Base-by-base conservation (phyloP, 2,329 filamentous ascomycete genomes). In the Leptoxyphium fumago region DNA sequence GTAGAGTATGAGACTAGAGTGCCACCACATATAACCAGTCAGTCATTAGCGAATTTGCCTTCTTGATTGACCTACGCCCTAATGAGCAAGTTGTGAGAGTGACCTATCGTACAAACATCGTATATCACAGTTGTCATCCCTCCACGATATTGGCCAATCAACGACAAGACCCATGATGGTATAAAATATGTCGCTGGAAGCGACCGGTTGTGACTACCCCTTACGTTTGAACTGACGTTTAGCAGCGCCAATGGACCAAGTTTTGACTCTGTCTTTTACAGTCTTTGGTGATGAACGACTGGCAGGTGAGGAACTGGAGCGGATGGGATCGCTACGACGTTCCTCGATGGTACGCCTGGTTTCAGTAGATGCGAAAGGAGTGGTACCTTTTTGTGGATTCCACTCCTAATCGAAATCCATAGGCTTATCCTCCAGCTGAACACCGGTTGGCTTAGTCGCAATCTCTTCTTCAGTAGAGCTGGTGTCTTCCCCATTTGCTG, bases 351-450 rank as follows among this genome's bases (percentile, higher is more conserved):
- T 15, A 15, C 5, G 5, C 15, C 13, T 15, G 15, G 11, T 3
- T 4, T 36, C 15, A 9, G 15, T 9, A 36, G 32, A 15, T 15
- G 32, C 3, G 15, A 15, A 13, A 15, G 32, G 32, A 36, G 32
- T 15, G 15, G 32, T 13, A 15, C 11, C 32, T 15, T 36, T 36
- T 3, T 36, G 13, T 36, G 32, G 32, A 36, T 36, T 17, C n/a
- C 42, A 29, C 44, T 42, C 45, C 46, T 63, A 84, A 63, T 84
- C 80, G 64, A 59, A 60, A 46, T 85, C 80, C 79, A 86, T 84
- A n/a, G 82, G 78, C 63, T 75, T 79, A 60, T 87, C 82, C 55
- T 77, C 77, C 55, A 87, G 67, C 52, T 78, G 80, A 38, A 86
- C 80, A 6, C 79, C 76, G 42, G 66, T 61, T 39, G 56, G 53